phyloP scores from a whole-genome alignment of 345 rosid genomes.

The Syzygium oleosum region DNA sequence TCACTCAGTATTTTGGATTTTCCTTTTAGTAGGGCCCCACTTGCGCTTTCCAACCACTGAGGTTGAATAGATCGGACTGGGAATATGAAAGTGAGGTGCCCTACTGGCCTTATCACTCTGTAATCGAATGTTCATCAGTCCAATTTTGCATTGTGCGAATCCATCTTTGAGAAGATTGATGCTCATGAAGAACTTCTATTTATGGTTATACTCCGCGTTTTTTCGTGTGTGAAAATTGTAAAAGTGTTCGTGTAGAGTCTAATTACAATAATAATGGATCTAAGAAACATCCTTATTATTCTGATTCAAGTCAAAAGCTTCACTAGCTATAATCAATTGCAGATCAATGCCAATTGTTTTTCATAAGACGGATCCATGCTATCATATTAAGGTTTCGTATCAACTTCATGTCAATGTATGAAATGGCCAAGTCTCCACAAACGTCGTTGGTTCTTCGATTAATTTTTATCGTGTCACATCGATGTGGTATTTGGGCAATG shows the following conservation, averaged over 20 bases:
- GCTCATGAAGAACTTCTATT: not conserved
- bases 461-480: not conserved
- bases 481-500: not conserved
- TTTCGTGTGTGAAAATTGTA: not conserved
- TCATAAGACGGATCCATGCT: not conserved
- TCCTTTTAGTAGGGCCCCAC: not conserved
- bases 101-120: not conserved
- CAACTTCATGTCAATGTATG: not conserved
- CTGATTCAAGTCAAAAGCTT: not conserved
- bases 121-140: not conserved
- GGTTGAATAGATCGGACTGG: not conserved
- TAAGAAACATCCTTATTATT: not conserved
- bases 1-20: not conserved
- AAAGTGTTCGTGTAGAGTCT: not conserved
- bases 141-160: not conserved
- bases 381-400: not conserved
- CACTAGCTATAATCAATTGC: not conserved
- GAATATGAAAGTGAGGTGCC: not conserved
- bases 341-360: not conserved
- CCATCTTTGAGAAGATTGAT: not conserved
- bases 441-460: not conserved
- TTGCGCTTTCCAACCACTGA: not conserved
- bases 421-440: not conserved
- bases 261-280: not conserved
- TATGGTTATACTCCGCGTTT: not conserved